Evolutionary conservation across 169 alveolate genomes (phyloP).

Genomic region (Plasmodium knowlesi): DNA sequence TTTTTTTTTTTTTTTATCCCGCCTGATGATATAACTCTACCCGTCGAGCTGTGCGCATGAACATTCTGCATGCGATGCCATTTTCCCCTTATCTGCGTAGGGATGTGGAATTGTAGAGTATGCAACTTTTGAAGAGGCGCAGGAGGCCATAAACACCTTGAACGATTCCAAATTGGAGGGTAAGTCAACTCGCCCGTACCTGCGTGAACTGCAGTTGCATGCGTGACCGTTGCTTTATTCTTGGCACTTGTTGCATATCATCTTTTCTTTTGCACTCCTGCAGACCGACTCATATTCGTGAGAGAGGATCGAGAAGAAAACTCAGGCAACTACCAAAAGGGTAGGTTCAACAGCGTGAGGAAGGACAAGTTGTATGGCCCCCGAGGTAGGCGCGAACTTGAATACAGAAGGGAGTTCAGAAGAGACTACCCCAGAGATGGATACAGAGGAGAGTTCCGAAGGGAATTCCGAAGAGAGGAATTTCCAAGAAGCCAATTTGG

Average conservation of each 20-base stretch:
- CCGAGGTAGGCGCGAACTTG: conserved; percentile 42
- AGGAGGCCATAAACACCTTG: conserved; percentile 85
- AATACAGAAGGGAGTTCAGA: conserved; percentile 20
- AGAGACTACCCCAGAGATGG: conserved; percentile 23
- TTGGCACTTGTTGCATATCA: too few species aligned
- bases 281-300: conserved; percentile 89
- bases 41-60: background rate
- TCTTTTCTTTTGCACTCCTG: background rate
- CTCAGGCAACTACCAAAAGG: conserved; percentile 34
- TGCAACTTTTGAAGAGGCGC: conserved; percentile 86
- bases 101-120: conserved; percentile 91
- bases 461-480: conserved; percentile 48
- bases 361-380: conserved; percentile 37
- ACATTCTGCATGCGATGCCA: background rate
- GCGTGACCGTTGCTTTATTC: background rate
- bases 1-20: background rate
- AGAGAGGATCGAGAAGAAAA: conserved; percentile 88
- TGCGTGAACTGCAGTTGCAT: background rate
- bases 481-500: conserved; percentile 36
- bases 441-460: conserved; percentile 35
- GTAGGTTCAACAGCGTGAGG: conserved; percentile 32
- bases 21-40: background rate
- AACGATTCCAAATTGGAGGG: conserved; percentile 81
- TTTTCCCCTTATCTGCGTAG: conserved; percentile 28
- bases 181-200: background rate